Conservation (phyloP, 108 stramenopile genomes). For the Nannochloropsis gaditana region DNA sequence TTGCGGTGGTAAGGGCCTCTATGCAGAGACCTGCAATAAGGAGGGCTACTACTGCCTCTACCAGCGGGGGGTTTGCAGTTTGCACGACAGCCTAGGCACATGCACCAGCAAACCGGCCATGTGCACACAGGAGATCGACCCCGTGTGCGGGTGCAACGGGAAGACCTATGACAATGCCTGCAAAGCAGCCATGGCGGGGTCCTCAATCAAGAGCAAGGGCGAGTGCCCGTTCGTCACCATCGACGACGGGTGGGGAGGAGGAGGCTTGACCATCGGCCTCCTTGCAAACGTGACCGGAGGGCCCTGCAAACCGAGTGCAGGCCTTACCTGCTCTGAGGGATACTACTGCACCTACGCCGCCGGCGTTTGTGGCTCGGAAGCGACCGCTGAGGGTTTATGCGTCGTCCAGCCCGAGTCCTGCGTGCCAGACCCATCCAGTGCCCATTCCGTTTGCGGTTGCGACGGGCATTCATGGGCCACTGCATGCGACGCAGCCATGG, state of each 20-base stretch:
- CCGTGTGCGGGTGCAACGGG: slow-evolving; percentile 9
- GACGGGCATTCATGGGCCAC: slow-evolving; percentile 4
- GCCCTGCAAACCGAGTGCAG: not conserved
- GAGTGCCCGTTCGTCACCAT: not conserved
- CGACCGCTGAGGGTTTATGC: not conserved
- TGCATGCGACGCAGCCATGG: not conserved
- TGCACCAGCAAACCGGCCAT: not conserved
- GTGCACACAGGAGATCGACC: not conserved
- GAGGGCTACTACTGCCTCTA: not conserved
- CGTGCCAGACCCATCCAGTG: not conserved
- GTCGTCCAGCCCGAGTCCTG: not conserved
- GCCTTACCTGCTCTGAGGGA: not conserved
- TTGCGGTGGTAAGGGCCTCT: not conserved
- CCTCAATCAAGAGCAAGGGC: not conserved
- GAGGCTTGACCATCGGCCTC: not conserved
- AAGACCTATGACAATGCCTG: not conserved
- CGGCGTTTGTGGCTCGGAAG: not conserved
- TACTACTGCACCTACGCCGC: not conserved
- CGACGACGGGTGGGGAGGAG: slow-evolving; percentile 14
- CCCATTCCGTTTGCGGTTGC: not conserved
- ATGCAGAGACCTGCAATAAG: not conserved
- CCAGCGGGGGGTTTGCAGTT: slow-evolving; percentile 1
- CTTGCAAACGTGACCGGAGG: not conserved
- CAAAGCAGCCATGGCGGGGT: not conserved
- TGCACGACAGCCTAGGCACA: not conserved